phyloP scores from a whole-genome alignment of 371 early-diverging fungal genomes.

The Mortierella sp. region DNA sequence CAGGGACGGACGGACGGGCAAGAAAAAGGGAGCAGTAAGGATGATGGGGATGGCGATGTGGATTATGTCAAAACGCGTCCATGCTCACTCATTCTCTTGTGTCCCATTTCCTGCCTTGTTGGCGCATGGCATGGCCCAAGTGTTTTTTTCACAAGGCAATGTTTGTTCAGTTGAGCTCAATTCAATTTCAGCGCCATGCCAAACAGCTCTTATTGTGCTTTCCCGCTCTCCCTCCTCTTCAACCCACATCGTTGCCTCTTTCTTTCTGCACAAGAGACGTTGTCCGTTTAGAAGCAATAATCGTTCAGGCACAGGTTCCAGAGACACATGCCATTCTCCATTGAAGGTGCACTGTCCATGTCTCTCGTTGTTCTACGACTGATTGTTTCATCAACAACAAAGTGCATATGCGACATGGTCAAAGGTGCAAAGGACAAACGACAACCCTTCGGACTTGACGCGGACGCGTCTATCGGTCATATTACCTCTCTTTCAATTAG shows the following conservation, averaged over 20 bases:
- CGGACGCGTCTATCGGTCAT: constrained; percentile 1
- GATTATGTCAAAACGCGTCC: constrained; percentile 17
- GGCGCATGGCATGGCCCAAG: constrained; percentile 46
- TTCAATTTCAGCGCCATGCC: too few species aligned
- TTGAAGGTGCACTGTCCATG: constrained; percentile 1
- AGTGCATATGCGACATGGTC: background rate
- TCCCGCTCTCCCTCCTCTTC: background rate
- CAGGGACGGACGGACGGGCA: background rate
- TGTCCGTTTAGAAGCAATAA: background rate
- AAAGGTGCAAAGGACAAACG: background rate
- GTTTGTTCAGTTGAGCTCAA: too few species aligned
- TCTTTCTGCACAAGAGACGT: background rate
- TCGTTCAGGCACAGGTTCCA: background rate
- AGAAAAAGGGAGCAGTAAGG: background rate
- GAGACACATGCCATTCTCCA: background rate
- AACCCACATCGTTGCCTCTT: background rate
- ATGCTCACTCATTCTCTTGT: background rate
- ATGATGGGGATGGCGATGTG: background rate
- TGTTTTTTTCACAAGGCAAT: constrained; percentile 38
- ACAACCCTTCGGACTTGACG: background rate
- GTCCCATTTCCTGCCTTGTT: background rate
- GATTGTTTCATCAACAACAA: background rate
- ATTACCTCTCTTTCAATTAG: background rate
- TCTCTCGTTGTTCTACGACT: background rate
- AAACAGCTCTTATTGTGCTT: background rate